Evolutionary conservation across 306 rosid genomes (phyloP), one percentile per base, ranked within the genome.

Genomic region (Acacia confusa): DNA sequence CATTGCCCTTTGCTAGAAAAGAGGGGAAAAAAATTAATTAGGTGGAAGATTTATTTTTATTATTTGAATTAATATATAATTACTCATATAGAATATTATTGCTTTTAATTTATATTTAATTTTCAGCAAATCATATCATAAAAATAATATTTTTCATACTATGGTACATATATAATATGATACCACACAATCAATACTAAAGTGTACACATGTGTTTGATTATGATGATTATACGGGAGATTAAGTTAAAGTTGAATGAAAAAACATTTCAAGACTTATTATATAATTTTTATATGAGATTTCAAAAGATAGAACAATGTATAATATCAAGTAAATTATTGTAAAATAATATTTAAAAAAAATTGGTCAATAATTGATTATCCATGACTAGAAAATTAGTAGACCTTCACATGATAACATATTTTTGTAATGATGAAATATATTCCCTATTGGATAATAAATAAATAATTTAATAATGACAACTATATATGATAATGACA

Each of bases 401-500:
- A 60, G 32, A 24, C 1, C 34, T 10, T 22, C 17, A 14, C 64
- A 63, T 28, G n/a, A 28, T 30, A 63, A 63, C 69, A 30, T 28
- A 28, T 28, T 28, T 28, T 28, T 63, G 7, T 63, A 13, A 43
- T 12, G 16, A 41, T 6, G 8, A 43, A 22, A 43, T 70, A 22
- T 22, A 70, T 43, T 70, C 55, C 36, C 7, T 38, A 16, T 40
- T 3, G 4, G 16, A 19, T 6, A 9, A n/a, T 55, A 19, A 19
- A 52, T 52, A n/a, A n/a, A n/a, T n/a, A 52, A 7, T 22, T 57
- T 45, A 45, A 16, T 14, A 71, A 45, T 45, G 58, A 45, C 57
- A 71, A 45, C 58, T 70, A 24, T 60, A 25, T n/a, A 60, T 44
- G 20, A 43, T 70, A 44, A 70, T 70, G 75, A 71, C 75, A 71